Base-by-base conservation (phyloP, 2,329 filamentous ascomycete species). In the Dothideomycetes sp. region DNA sequence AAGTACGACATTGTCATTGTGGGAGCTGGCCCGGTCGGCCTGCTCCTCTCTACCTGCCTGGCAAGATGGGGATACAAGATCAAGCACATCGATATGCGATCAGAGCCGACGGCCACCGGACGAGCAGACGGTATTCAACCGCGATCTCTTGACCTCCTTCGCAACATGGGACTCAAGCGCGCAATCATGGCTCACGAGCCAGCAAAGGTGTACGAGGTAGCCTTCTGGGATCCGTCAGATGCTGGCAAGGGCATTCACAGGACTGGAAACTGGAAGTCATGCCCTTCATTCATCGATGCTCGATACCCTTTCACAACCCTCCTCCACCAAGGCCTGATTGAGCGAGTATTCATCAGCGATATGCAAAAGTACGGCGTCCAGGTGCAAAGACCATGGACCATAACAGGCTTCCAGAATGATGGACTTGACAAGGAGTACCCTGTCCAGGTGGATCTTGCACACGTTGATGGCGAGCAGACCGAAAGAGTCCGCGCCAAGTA, bases 11-110 rank as follows among this genome's bases (percentile, higher is more conserved):
- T 73, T 37, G 86, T 94, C 50, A 87, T 94, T 49, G 73, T 94
- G 40, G 88, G 88, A 47, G 88, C 88, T 41, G 88, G 88, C 12
- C 88, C 88, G 3, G 86, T 88, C 31, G 88, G 88, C 40, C 74
- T 94, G 42, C 79, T 93, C 64, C 73, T 94, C 17, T 91, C 86
- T 7, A 87, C 87, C 19, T 89, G 84, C 57, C 73, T 95, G 45
- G 84, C 85, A 45, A 73, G 87, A 66, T 94, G 87, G 85, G 88
- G 88, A 15, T 95, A 94, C 70, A 86, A 78, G 60, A 85, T 95
- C 61, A 94, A 89, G 69, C 86, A 94, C 63, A 86, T 94, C 55
- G 88, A 94, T 64, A 94, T 93, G 63, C 75, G 87, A 43, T 70
- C 85, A 2, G 83, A 89, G 53, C 87, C 87, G 12, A 94, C 87